Percentiles rank a stretch among this genome's conserved stretches.
Conservation (phyloP, 108 stramenopile species). For the Skeletonema costatum region DNA sequence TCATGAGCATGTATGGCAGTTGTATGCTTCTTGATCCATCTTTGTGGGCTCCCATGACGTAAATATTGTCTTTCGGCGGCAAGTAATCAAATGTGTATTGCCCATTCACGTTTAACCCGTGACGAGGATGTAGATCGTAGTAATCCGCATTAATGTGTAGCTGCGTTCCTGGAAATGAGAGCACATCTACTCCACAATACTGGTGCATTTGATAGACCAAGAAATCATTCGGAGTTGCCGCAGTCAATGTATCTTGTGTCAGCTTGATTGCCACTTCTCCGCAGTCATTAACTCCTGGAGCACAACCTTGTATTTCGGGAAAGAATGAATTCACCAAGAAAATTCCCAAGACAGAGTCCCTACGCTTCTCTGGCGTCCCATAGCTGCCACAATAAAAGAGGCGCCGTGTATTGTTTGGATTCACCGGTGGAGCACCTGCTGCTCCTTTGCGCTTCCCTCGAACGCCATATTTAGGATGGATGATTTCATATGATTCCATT, state of each 20-base stretch:
- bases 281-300: neutral
- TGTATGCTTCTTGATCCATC: constrained; percentile 26
- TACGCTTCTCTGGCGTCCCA: neutral
- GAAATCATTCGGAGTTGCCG: constrained; percentile 20
- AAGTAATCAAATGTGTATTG: constrained; percentile 10
- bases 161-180: constrained; percentile 20
- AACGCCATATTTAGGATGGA: constrained; percentile 13
- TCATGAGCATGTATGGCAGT: constrained; percentile 29
- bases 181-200: constrained; percentile 28
- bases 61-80: constrained; percentile 20
- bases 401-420: neutral
- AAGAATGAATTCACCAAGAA: constrained; percentile 19
- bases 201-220: constrained; percentile 32
- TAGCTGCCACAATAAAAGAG: constrained; percentile 23
- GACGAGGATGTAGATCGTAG: constrained; percentile 5
- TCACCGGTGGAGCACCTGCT: neutral
- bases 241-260: constrained; percentile 3
- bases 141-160: constrained; percentile 24
- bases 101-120: constrained; percentile 1
- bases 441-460: neutral
- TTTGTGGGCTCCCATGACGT: constrained; percentile 21
- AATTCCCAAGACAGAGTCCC: constrained; percentile 10
- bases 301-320: constrained; percentile 11
- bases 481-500: constrained; percentile 10
- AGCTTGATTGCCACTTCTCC: constrained; percentile 10